Evolutionary conservation across 2,329 filamentous ascomycete genomes (phyloP), one percentile per base, ranked within the genome.

Genomic region (Aspergillus nomiae): DNA sequence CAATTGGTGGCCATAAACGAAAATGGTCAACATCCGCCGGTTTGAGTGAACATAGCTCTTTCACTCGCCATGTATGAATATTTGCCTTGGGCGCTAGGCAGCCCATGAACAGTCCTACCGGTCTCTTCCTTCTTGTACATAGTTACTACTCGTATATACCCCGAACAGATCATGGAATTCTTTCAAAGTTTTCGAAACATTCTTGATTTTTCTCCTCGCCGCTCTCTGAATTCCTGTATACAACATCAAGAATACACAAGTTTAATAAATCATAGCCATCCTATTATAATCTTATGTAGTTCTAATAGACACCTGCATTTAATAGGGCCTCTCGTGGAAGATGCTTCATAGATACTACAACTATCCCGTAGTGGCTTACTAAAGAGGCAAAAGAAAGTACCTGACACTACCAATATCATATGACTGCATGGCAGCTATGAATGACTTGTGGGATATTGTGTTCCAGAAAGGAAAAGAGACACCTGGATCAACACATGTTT

Each of bases 1-100:
- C 63, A 65, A 48, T 50, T 69, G 21, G 59, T 70, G 5, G 59
- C 63, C 10, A 60, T 67, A 34, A 57, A 58, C 24, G 67, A 67
- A 2, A 61, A 51, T 32, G 59, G 62, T 7, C 30, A 60, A 2
- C 26, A 12, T 3, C 24, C 24, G 10, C 36, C 61, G 0, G 63
- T 61, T 6, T 65, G 30, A 60, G 8, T 11, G n/a, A n/a, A n/a
- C n/a, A n/a, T n/a, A n/a, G n/a, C n/a, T n/a, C 14, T 1, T 41
- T n/a, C 38, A n/a, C 19, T 9, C 3, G 38, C 7, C 34, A 36
- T 36, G 34, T 36, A 41, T 41, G 5, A n/a, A n/a, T 41, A 41
- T 41, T n/a, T 3, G 16, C 16, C 16, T n/a, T 16, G 34, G 9
- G 6, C 34, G 16, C 34, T 14, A 36, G 14, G 34, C 14, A 2